Evolutionary conservation across 169 alveolate species (phyloP).

Genomic region (Plasmodium gonderi): DNA sequence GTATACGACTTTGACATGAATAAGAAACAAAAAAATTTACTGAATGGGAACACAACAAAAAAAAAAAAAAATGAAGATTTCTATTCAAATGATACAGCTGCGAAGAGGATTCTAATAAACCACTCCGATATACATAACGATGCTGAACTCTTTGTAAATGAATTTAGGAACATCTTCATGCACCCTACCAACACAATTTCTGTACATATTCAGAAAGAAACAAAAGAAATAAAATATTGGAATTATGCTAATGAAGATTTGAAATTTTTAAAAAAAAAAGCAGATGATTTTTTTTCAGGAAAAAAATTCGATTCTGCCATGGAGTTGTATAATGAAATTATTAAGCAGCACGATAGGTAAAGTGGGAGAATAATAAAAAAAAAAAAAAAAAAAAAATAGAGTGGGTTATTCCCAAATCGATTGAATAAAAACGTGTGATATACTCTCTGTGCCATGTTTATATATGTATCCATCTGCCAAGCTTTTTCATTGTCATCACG

Average conservation of each 20-base stretch:
- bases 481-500: neutral
- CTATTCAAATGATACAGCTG: too few relatives aligned
- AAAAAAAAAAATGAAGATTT: neutral
- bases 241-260: neutral
- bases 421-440: too few relatives aligned
- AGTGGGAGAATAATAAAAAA: neutral
- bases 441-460: neutral
- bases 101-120: neutral
- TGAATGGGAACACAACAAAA: neutral
- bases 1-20: conserved; percentile 40
- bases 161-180: neutral
- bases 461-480: neutral
- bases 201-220: conserved; percentile 31
- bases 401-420: neutral
- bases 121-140: neutral
- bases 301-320: conserved; percentile 6
- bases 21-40: neutral
- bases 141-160: neutral
- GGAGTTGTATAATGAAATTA: conserved; percentile 16
- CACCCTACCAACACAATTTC: neutral
- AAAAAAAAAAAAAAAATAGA: neutral
- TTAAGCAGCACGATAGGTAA: neutral
- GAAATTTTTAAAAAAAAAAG: conserved; percentile 8
- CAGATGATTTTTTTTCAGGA: conserved; percentile 30
- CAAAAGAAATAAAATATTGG: neutral